Base-by-base conservation (phyloP, 176 grass and related monocot genomes). In the Oryza meridionalis region DNA sequence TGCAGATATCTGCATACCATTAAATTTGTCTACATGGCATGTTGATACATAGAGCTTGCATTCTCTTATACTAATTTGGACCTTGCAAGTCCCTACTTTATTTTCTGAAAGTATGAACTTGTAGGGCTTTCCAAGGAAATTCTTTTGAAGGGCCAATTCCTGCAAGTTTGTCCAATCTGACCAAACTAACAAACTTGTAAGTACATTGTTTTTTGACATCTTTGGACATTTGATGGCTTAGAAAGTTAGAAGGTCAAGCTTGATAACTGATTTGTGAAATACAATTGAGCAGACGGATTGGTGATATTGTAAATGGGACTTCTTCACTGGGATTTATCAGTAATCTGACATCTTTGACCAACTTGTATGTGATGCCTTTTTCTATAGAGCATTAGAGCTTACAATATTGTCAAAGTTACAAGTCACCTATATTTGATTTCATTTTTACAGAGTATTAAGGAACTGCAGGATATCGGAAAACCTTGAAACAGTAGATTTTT, bases 401-500 rank as follows among this genome's bases (percentile, higher is more conserved):
- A 55, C 9, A 7, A 51, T 31, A 15, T 58, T 43, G 12, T 5
- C n/a, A 59, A 58, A 58, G 5, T 69, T 2, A 3, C 19, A 53
- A 44, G n/a, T 6, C 76, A 27, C 35, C 58, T 32, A 58, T 14
- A 40, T 77, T 17, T 0, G 16, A 44, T 75, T 19, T 38, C 6
- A 0, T 84, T 77, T 19, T 64, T 88, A 92, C 44, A 46, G 44
- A 46, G 11, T 46, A 46, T 46, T 46, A 46, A 46, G 44, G 11
- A 46, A 46, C 44, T 46, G 44, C 44, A 46, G 44, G 44, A 46
- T 46, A 46, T 46, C 44, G 0, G 44, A 46, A 3, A 46, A 70
- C 44, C 70, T 94, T 42, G 83, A 21, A 47, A 62, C 88, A 49
- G 29, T 70, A 38, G 45, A 94, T 80, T 93, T 97, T 83, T 78